Evolutionary conservation across 2,329 filamentous ascomycete genomes (phyloP).

Genomic region (Aspergillus quadrilineatus): DNA sequence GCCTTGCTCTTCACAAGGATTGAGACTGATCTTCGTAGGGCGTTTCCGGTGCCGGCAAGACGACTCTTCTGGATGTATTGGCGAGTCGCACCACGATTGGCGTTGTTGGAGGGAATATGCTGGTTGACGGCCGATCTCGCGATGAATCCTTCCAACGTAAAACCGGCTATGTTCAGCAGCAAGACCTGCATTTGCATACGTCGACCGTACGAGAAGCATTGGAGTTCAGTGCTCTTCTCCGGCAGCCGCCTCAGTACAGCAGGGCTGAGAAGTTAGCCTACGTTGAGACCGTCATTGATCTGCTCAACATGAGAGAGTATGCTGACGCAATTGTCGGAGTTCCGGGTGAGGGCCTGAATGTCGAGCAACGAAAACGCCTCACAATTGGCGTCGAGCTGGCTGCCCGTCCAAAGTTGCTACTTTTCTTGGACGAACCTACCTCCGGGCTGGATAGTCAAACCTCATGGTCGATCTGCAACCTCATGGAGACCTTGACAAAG

Average conservation of each 20-base stretch:
- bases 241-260: constrained; percentile 73
- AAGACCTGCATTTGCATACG: constrained; percentile 81
- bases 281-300: constrained; percentile 81
- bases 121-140: constrained; percentile 68
- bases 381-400: constrained; percentile 93
- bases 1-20: neutral
- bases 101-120: constrained; percentile 80
- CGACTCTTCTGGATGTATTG: constrained; percentile 80
- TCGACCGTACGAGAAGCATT: constrained; percentile 85
- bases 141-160: constrained; percentile 49
- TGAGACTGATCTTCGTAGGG: constrained; percentile 41
- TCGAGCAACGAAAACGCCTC: constrained; percentile 67
- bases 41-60: constrained; percentile 86
- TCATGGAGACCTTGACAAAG: constrained; percentile 83
- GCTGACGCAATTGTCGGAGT: constrained; percentile 85
- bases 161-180: constrained; percentile 67
- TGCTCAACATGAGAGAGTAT: constrained; percentile 84
- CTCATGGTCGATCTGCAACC: constrained; percentile 81
- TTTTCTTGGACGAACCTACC: constrained; percentile 91
- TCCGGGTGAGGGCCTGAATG: constrained; percentile 70
- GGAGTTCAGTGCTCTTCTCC: constrained; percentile 77
- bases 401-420: constrained; percentile 78
- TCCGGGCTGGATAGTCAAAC: constrained; percentile 81
- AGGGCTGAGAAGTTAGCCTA: constrained; percentile 76
- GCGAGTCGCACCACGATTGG: constrained; percentile 83